phyloP scores from a whole-genome alignment of 2,329 filamentous ascomycete species.

The Rhynchosporium graminicola region DNA sequence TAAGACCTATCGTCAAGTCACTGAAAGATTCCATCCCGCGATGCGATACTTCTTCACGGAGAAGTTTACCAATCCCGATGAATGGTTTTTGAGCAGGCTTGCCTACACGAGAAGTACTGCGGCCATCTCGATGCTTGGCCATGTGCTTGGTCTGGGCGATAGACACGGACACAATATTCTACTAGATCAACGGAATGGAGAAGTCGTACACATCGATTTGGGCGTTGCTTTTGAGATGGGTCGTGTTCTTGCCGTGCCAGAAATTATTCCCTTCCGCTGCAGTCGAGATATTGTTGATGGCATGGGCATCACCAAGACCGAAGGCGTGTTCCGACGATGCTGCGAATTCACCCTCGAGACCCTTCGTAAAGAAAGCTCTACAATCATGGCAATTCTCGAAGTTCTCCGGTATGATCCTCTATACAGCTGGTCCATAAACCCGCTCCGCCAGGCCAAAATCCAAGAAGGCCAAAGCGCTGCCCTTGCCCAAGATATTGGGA shows the following conservation, averaged over 20 bases:
- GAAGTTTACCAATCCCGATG: slow-evolving; percentile 87
- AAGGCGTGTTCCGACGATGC: slow-evolving; percentile 95
- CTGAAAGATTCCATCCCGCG: slow-evolving; percentile 83
- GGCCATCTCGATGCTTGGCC: slow-evolving; percentile 91
- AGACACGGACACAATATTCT: slow-evolving; percentile 97
- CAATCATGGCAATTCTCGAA: slow-evolving; percentile 98
- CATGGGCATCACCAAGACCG: slow-evolving; percentile 93
- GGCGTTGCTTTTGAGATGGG: slow-evolving; percentile 97
- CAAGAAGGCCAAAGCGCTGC: slow-evolving; percentile 59
- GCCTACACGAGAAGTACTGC: slow-evolving; percentile 93
- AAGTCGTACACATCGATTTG: slow-evolving; percentile 95
- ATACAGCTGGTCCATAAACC: slow-evolving; percentile 91
- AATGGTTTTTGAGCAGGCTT: slow-evolving; percentile 88
- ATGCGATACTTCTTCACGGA: slow-evolving; percentile 98
- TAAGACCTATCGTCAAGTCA: slow-evolving; percentile 74
- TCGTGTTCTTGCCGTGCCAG: slow-evolving; percentile 89
- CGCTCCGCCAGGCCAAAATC: slow-evolving; percentile 62
- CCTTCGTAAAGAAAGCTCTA: slow-evolving; percentile 90
- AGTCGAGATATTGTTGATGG: slow-evolving; percentile 95
- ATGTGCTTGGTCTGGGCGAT: slow-evolving; percentile 90
- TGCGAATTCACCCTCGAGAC: slow-evolving; percentile 97
- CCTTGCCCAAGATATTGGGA: slow-evolving; percentile 35
- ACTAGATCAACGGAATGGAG: slow-evolving; percentile 83
- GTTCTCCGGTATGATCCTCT: slow-evolving; percentile 97
- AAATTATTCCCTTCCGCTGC: slow-evolving; percentile 92